Base-by-base conservation (phyloP, 2,329 filamentous ascomycete species). In the Aspergillus japonicus region DNA sequence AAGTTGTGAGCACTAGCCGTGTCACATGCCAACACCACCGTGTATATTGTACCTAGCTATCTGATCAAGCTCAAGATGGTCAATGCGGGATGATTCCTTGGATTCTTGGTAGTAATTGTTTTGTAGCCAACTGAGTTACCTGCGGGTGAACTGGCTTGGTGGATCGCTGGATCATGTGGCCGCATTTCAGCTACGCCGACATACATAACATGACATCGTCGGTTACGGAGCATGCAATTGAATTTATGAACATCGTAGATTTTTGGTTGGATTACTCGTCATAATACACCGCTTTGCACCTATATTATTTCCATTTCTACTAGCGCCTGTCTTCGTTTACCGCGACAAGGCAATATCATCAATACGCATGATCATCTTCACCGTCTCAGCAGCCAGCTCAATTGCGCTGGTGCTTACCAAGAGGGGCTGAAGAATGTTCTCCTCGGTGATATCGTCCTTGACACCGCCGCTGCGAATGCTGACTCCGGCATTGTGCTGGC, bases 381-480 rank as follows among this genome's bases (percentile, higher is more conserved):
- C 95, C 62, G 95, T 99, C 85, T 99, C 95, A 7, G 94, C 93
- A 31, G 95, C 95, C 77, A 99, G 80, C 82, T 99, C 94, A 71
- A 99, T 95, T 24, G 95, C 92, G 77, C 94, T 98, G 59, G 95
- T 99, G 84, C 92, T 96, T 63, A 99, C 95, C 63, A 99, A 82
- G 73, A 99, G 82, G 19, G 95, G 95, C 82, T 99, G 95, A 74
- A 99, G 83, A 57, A 99, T 95, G 66, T 96, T 96, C 83, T 97
- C 93, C 76, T 96, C 94, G 61, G 90, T 89, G 73, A 98, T 98
- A 80, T 99, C 96, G 68, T 90, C 88, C 85, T 96, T 97, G 66
- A 99, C 95, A 61, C 95, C 95, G 47, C 95, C 94, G 65, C 91
- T 94, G 84, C 96, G 95, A 83, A 99, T 98, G 81, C 93, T 97